Conservation (phyloP, 163 green algal genomes). For the Scenedesmus sp. region DNA sequence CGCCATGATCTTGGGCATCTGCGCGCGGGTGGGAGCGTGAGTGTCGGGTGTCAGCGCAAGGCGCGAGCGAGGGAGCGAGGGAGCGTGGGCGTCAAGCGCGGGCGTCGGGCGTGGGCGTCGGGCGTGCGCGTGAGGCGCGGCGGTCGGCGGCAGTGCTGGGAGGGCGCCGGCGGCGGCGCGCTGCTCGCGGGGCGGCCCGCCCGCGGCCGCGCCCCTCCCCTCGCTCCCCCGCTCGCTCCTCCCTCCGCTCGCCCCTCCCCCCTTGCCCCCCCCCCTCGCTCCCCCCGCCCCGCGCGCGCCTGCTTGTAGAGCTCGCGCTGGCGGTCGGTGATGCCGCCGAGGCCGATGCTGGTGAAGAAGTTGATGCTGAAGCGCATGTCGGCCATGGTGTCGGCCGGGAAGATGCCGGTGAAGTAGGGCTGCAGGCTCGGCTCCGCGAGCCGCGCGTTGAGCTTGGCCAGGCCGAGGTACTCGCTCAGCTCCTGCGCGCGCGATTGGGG, state of each 20-base stretch:
- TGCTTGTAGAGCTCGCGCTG: slow-evolving; percentile 90
- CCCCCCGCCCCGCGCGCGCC: slow-evolving; percentile 19
- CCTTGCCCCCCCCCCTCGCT: too few relatives aligned
- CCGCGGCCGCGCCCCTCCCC: neutral
- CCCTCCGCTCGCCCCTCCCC: slow-evolving; percentile 9
- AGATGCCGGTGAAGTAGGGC: slow-evolving; percentile 73
- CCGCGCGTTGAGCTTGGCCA: slow-evolving; percentile 82
- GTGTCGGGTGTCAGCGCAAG: too few relatives aligned
- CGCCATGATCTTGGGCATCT: slow-evolving; percentile 62
- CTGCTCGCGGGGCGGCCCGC: too few relatives aligned
- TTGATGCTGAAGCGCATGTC: slow-evolving; percentile 98
- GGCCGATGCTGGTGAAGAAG: slow-evolving; percentile 97
- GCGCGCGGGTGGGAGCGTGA: too few relatives aligned
- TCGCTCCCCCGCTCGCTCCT: neutral
- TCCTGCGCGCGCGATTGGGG: too few relatives aligned
- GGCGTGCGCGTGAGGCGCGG: too few relatives aligned
- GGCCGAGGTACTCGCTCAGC: slow-evolving; percentile 86
- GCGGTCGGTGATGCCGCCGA: slow-evolving; percentile 95
- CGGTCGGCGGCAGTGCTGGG: too few relatives aligned
- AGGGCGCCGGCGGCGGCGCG: too few relatives aligned
- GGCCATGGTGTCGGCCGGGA: slow-evolving; percentile 82
- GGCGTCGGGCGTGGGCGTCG: too few relatives aligned
- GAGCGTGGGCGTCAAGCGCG: too few relatives aligned
- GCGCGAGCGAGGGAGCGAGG: too few relatives aligned
- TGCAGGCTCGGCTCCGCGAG: slow-evolving; percentile 73